Percentiles rank a stretch among this genome's conserved stretches.
These are phyloP conservation scores for Nitzschia sp. DNA, from an alignment of 108 stramenopile genomes.

Conservation along the genomic window DNA sequence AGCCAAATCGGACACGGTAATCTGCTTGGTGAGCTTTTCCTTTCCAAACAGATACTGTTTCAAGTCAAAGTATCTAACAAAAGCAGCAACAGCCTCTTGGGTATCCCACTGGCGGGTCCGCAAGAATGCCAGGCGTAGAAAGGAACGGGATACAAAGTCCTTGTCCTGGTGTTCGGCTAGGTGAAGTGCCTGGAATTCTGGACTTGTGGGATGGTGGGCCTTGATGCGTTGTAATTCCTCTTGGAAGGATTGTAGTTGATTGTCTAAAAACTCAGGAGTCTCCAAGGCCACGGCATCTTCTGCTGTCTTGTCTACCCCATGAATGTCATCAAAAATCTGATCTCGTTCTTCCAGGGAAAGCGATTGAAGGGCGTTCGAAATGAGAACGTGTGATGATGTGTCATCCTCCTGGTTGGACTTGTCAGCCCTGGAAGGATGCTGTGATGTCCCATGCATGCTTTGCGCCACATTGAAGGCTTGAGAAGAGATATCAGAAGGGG, in stretches of 20 bases:
- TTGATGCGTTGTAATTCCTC: conserved; percentile 9
- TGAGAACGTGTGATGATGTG: too few relatives aligned
- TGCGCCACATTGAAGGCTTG: too few relatives aligned
- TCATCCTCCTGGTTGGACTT: too few relatives aligned
- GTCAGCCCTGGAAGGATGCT: too few relatives aligned
- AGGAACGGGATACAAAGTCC: conserved; percentile 15
- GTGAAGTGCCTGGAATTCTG: conserved; percentile 1
- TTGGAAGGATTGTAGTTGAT: not conserved
- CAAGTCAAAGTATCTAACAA: conserved; percentile 33
- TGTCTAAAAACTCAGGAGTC: not conserved
- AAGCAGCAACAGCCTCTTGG: conserved; percentile 17
- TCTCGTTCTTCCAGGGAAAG: conserved; percentile 26
- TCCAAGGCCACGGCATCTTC: not conserved
- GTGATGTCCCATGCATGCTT: too few relatives aligned
- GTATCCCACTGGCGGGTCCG: conserved; percentile 30
- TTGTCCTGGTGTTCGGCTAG: conserved; percentile 10
- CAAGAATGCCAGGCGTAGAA: conserved; percentile 29
- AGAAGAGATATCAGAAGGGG: too few relatives aligned
- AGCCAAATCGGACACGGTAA: conserved; percentile 22
- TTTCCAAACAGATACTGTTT: conserved; percentile 30
- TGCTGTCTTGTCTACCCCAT: conserved; percentile 5
- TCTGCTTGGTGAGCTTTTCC: conserved; percentile 1
- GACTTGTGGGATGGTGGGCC: not conserved
- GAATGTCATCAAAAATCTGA: conserved; percentile 9
- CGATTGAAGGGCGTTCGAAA: not conserved